phyloP scores from a whole-genome alignment of 2,329 filamentous ascomycete species.

The Cladosporium sp. region DNA sequence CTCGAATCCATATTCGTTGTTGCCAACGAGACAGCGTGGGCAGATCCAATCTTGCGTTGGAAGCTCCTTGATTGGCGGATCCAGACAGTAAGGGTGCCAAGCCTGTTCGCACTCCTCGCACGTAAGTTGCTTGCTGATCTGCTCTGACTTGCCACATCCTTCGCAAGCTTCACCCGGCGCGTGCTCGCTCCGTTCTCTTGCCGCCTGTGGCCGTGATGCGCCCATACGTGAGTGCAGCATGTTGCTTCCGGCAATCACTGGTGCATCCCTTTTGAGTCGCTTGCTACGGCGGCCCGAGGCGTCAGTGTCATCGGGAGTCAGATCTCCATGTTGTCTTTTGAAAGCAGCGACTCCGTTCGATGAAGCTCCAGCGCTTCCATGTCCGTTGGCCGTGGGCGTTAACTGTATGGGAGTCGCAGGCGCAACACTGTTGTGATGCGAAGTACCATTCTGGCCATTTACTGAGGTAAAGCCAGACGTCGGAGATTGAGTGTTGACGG shows the following conservation, averaged over 20 bases:
- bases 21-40: constrained; percentile 89
- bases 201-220: constrained; percentile 62
- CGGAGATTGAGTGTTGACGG: constrained; percentile 57
- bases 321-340: constrained; percentile 69
- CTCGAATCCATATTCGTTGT: constrained; percentile 95
- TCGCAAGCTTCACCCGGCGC: constrained; percentile 73
- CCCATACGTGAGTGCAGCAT: constrained; percentile 92
- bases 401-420: constrained; percentile 52
- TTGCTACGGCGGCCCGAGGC: constrained; percentile 73
- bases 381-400: constrained; percentile 41
- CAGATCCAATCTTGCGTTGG: constrained; percentile 95
- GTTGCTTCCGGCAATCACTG: constrained; percentile 91
- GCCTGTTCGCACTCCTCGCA: constrained; percentile 92
- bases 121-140: constrained; percentile 67
- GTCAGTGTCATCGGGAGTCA: constrained; percentile 44
- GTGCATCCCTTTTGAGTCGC: constrained; percentile 78
- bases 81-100: constrained; percentile 84
- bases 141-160: constrained; percentile 77
- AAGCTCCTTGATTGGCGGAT: constrained; percentile 77
- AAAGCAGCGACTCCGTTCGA: constrained; percentile 42
- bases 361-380: constrained; percentile 26
- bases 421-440: constrained; percentile 27
- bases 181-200: constrained; percentile 57
- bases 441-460: constrained; percentile 52
- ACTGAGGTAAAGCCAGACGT: constrained; percentile 57